These are phyloP conservation scores for Diaporthe citrichinensis DNA, from an alignment of 2,329 filamentous ascomycete genomes.

Conservation along the genomic window DNA sequence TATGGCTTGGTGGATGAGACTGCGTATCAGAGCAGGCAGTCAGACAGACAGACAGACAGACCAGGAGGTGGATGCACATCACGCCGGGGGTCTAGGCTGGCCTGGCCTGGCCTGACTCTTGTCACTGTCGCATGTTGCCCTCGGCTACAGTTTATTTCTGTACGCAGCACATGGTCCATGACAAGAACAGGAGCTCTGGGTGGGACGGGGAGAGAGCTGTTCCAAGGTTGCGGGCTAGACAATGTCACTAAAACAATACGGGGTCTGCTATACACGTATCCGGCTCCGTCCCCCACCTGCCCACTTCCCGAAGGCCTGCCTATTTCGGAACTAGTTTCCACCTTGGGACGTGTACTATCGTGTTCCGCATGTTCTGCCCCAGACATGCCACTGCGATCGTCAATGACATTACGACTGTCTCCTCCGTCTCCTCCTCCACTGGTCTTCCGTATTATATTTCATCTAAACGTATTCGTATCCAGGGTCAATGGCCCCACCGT, in stretches of 20 bases:
- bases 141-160: background rate
- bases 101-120: background rate
- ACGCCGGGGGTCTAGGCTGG: background rate
- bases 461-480: background rate
- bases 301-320: constrained; percentile 17
- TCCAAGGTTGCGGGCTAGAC: background rate
- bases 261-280: background rate
- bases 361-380: background rate
- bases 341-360: background rate
- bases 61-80: background rate
- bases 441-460: background rate
- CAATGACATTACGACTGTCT: background rate
- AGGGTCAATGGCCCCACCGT: constrained; percentile 1
- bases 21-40: background rate
- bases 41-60: background rate
- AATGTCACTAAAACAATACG: background rate
- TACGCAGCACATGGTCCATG: background rate
- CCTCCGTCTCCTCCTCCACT: constrained; percentile 22
- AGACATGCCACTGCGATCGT: background rate
- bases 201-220: background rate
- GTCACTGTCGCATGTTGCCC: background rate
- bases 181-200: background rate
- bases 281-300: constrained; percentile 12
- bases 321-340: background rate
- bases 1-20: background rate